phyloP scores from a whole-genome alignment of 2,329 filamentous ascomycete species.

The Penicillium concentricum region DNA sequence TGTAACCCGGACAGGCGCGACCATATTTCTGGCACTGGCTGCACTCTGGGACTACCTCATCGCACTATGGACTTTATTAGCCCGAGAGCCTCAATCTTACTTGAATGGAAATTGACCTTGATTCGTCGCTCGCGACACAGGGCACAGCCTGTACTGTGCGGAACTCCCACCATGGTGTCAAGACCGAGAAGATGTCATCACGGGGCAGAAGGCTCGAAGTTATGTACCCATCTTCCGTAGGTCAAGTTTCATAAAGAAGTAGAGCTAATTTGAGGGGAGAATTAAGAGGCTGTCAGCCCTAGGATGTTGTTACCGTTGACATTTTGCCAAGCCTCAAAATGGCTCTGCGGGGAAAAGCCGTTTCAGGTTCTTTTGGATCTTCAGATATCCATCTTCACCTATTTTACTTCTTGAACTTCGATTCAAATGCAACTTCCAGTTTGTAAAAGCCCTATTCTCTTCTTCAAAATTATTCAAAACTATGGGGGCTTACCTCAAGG shows the following conservation, averaged over 20 bases:
- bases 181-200: not conserved
- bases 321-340: not conserved
- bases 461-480: no score
- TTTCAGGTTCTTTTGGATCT: not conserved
- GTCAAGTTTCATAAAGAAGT: not conserved
- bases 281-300: not conserved
- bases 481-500: no score
- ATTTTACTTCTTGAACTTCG: no score
- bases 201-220: not conserved
- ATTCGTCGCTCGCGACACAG: conserved; percentile 42
- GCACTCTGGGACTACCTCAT: conserved; percentile 44
- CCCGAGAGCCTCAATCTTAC: not conserved
- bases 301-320: not conserved
- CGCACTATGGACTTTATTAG: conserved; percentile 37
- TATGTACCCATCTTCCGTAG: conserved; percentile 1
- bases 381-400: not conserved
- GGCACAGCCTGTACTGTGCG: conserved; percentile 43
- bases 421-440: no score
- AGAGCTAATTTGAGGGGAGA: not conserved
- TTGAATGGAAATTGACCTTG: conserved; percentile 28
- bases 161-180: conserved; percentile 41
- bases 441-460: no score
- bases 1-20: conserved; percentile 38
- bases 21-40: conserved; percentile 39
- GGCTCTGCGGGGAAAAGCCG: not conserved